Base-by-base conservation (phyloP, 345 rosid species). In the Combretum micranthum region DNA sequence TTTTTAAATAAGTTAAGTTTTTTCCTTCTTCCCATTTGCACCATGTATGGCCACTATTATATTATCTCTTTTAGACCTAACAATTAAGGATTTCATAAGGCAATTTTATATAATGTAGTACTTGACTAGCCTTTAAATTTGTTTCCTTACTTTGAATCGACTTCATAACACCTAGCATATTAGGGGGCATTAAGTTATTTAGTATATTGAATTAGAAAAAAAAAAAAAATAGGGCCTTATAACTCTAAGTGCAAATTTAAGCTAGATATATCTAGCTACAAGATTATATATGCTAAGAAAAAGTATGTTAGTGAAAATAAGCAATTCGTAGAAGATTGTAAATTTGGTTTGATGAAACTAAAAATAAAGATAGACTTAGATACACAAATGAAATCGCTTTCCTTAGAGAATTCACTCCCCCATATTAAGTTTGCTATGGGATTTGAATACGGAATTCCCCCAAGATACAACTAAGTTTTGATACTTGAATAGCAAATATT, bases 1-100 rank as follows among this genome's bases (percentile, higher is more conserved):
- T n/a, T n/a, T 15, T 71, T 74, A 62, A 78, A 73, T 23, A 70
- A 32, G 44, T 75, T 73, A 12, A 81, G 77, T 3, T 83, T 83
- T 2, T 83, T 75, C 16, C 86, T 81, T 57, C 83, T 81, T 18
- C 86, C 86, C 86, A 77, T 71, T 71, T 3, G 86, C 80, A 8
- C 79, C 86, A 46, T 81, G 86, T n/a, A 77, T 73, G 16, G 73
- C 86, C 7, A 81, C 77, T 13, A 81, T 71, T 44, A 58, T 75
- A 4, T 69, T 72, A 21, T 78, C 86, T 19, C n/a, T 43, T 59
- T 73, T 70, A 12, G 81, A 81, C 67, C 78, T 79, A 18, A 74
- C 76, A 15, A 78, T 73, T 63, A 75, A 63, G 9, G 83, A 71
- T 52, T 81, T 74, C 0, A 75, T 82, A 63, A 78, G 76, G 62